phyloP scores from a whole-genome alignment of 1,284 basidiomycete genomes.

The Chalciporus sp. region DNA sequence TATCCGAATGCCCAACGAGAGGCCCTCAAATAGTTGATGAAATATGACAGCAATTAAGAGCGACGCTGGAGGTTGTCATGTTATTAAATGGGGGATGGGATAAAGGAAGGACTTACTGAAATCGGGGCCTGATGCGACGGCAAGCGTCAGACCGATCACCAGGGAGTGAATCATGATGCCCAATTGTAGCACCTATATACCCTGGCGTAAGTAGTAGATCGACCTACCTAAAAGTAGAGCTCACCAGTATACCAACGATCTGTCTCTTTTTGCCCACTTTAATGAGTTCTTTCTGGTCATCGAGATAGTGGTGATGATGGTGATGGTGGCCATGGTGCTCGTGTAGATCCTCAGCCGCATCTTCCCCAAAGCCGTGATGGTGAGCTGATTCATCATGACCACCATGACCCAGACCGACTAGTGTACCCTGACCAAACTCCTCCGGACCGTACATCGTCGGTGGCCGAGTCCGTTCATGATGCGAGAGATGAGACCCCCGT shows the following conservation, averaged over 20 bases:
- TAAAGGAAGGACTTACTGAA: conserved; percentile 55
- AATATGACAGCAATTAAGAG: conserved; percentile 74
- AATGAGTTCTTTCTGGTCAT: conserved; percentile 18
- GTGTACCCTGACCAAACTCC: conserved; percentile 1
- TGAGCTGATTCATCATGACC: conserved; percentile 4
- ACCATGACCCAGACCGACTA: not conserved
- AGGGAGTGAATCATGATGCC: conserved; percentile 83
- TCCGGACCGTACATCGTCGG: conserved; percentile 27
- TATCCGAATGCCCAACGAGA: conserved; percentile 77
- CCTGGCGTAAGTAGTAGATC: not conserved
- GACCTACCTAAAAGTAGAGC: conserved; percentile 16
- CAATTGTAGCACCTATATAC: conserved; percentile 65
- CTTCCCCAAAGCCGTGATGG: conserved; percentile 11
- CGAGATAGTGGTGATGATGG: not conserved
- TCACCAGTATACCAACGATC: conserved; percentile 64
- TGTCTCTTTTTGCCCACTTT: conserved; percentile 56
- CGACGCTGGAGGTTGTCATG: conserved; percentile 47
- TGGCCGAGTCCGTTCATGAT: conserved; percentile 37
- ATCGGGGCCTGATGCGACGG: conserved; percentile 66
- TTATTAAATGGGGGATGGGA: conserved; percentile 1
- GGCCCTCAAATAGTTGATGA: conserved; percentile 80
- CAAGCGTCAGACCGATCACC: conserved; percentile 74
- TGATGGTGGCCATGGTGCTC: conserved; percentile 7
- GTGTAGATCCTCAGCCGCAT: not conserved
- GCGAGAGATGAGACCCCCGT: conserved; percentile 37